Evolutionary conservation across 169 alveolate genomes (phyloP), one percentile per base, ranked within the genome.

Genomic region (Plasmodium relictum): DNA sequence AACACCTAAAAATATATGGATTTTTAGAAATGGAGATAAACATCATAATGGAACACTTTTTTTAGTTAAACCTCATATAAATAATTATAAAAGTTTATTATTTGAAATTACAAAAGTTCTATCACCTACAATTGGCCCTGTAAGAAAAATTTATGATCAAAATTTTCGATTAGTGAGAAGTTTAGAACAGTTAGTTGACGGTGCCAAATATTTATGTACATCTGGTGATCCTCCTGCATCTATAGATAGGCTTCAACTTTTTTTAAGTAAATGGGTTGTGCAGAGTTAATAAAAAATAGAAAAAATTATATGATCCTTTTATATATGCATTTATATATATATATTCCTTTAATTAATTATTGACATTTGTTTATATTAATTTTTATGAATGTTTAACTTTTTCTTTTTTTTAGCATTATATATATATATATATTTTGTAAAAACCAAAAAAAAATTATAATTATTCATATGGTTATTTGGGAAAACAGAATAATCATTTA

Each of bases 11-110:
- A 88, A 92, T 24, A 94, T 97, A 61, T 96, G 97, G 98, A 94
- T 96, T 4, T 97, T 94, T 90, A 94, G 96, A 68, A 97, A 97
- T 86, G 98, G 98, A 37, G 98, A 97, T 78, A 95, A 96, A 88
- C 88, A 94, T 56, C 97, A 96, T 88, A 93, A 96, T 71, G 98
- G 98, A 16, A 73, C 92, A 24, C 91, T 95, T 31, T 96, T 96
- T 71, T 93, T 95, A 83, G 93, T 97, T 18, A 90, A 95, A 45
- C 93, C 97, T 14, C 92, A 92, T 73, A 93, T 95, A 68, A 92
- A 90, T 54, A 93, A 90, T 68, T 78, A 94, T 93, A 93, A 94
- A 44, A 88, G 92, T 2, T 93, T 96, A 6, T 93, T 92, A 72
- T 74, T 78, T 42, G 97, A 96, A 87, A 94, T 95, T 45, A 90